Evolutionary conservation across 768 basidiomycete genomes (phyloP), one percentile per base, ranked within the genome.

Genomic region (Sarcodon sp.): DNA sequence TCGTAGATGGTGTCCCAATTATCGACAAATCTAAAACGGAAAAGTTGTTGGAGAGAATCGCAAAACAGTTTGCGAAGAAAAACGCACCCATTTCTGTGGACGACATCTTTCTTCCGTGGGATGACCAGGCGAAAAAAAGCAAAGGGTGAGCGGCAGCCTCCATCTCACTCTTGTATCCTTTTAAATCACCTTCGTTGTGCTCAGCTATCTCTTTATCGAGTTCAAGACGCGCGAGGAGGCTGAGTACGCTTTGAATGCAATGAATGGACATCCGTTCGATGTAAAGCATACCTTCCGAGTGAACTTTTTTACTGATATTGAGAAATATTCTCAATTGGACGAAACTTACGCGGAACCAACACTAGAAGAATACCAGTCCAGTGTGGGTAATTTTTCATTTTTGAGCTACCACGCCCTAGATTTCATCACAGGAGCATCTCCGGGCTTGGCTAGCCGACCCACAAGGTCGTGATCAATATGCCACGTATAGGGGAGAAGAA

Each of bases 401-500:
- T 38, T 18, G n/a, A 10, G 44, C 15, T 13, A 43, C 13, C 43
- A 47, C 13, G n/a, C 45, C 31, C 13, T 16, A 12, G 31, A 8
- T 13, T 33, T 38, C 41, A 7, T 41, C 33, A 27, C 54, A 97
- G 91, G 96, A 97, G 62, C 93, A 99, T 68, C 75, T 97, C 52
- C 79, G 89, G 43, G 86, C 88, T 46, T 99, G 94, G 93, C 75
- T 98, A 47, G 88, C 81, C 21, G 96, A 99, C 66, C 71, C 79
- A 18, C 81, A 83, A 64, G 91, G 92, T 34, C 84, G 94, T 51
- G 96, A 99, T 64, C 96, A 99, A 62, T 91, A 91, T 69, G 83
- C 89, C 49, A 92, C 89, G 35, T 92, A 94, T 64, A 80, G 89
- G 35, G 89, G 87, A 43, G 88, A 93, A 57, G 87, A 93, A 53